A percentile compares a stretch with the other conserved stretches of the same genome.
Conservation (phyloP, 352 stramenopile genomes). For the Phytophthora ohioensis region DNA sequence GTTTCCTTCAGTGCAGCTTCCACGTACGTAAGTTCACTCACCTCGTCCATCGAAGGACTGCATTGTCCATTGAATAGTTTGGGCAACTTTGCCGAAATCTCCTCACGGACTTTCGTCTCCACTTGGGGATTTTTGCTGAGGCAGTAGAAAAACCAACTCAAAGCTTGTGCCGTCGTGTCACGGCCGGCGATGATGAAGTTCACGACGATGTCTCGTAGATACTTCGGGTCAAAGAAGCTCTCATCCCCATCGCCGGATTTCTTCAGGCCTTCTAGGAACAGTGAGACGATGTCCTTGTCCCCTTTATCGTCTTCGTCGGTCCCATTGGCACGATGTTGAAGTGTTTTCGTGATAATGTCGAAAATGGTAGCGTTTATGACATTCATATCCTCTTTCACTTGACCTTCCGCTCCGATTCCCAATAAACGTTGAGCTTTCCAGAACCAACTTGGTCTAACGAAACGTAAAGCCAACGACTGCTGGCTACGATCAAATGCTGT, state of each 20-base stretch:
- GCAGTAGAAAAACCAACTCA: slow-evolving; percentile 81
- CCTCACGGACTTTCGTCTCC: slow-evolving; percentile 50
- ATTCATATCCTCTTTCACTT: slow-evolving; percentile 46
- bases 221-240: slow-evolving; percentile 45
- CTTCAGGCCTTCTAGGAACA: slow-evolving; percentile 54
- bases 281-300: slow-evolving; percentile 52
- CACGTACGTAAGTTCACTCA: slow-evolving; percentile 56
- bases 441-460: slow-evolving; percentile 49
- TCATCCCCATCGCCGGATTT: slow-evolving; percentile 16
- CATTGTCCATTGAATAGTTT: slow-evolving; percentile 21
- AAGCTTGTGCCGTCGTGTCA: slow-evolving; percentile 77
- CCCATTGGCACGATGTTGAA: slow-evolving; percentile 26
- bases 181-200: slow-evolving; percentile 86
- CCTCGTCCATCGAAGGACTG: slow-evolving; percentile 51
- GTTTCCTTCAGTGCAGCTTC: slow-evolving; percentile 65
- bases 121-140: slow-evolving; percentile 61
- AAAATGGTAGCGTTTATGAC: slow-evolving; percentile 62
- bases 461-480: slow-evolving; percentile 37
- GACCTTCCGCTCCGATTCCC: slow-evolving; percentile 40
- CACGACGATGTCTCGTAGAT: slow-evolving; percentile 78
- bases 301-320: slow-evolving; percentile 6
- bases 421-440: slow-evolving; percentile 57
- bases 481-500: slow-evolving; percentile 55
- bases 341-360: slow-evolving; percentile 50
- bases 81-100: slow-evolving; percentile 48